Base-by-base conservation (phyloP, 2,329 filamentous ascomycete genomes). In the Penicillium decumbens region DNA sequence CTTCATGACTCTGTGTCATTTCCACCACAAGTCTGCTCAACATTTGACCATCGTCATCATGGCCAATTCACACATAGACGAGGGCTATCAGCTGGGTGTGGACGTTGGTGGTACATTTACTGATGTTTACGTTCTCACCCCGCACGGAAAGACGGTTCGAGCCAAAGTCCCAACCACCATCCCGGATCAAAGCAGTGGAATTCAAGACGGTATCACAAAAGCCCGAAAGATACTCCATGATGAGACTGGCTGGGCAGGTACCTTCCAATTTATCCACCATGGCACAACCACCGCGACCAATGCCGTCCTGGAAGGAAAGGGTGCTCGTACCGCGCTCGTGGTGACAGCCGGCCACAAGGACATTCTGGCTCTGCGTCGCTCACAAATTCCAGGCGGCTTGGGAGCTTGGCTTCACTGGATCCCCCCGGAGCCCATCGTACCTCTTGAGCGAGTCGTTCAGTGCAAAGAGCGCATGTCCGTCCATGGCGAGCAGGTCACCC, bases 301-400 rank as follows among this genome's bases (percentile, higher is more conserved):
- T 55, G 75, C 75, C 4, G 72, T 78, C 18, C 65, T 78, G 2
- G 75, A 78, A 55, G 72, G 72, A 20, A 77, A 78, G 51, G 76
- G 76, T 24, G 74, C 72, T n/a, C 72, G 71, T 27, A 70, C 75
- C 1, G 75, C 69, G 1, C 63, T 78, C 1, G 63, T 78, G 27
- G 73, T 77, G 9, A 78, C 76, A 1, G 67, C 70, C 2, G 75
- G 76, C 3, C 75, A 77, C 61, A 77, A 76, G 53, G 75, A 77
- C 55, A 71, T 78, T 39, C 62, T 78, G 42, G 70, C 71, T 0
- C 63, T 75, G 9, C 65, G 75, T 7, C 65, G 76, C 24, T 76
- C 73, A 18, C 75, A 78, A 47, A 78, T 79, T n/a, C 75, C 76
- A 0, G 76, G 76, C 3, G 74, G 74, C 2, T 60, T 79, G 8